Conservation (phyloP, 352 stramenopile species). For the Aphanomyces euteiches region DNA sequence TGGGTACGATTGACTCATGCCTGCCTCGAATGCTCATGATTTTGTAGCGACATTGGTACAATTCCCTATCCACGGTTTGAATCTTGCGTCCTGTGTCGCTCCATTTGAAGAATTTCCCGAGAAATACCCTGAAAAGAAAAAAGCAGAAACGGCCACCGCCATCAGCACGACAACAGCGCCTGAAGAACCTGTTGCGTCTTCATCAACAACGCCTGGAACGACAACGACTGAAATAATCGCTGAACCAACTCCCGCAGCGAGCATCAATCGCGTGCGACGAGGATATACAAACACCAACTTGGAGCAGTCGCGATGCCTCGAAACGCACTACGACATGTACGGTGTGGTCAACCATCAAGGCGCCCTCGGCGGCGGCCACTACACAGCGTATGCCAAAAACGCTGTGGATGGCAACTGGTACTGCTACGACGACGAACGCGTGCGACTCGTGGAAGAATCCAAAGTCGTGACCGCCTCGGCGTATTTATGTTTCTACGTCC, state of each 20-base stretch:
- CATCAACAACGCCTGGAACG: not conserved
- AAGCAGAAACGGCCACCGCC: not conserved
- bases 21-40: not conserved
- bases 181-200: no score
- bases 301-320: constrained; percentile 77
- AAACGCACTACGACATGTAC: constrained; percentile 87
- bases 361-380: constrained; percentile 79
- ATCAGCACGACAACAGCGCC: no score
- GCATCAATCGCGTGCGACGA: constrained; percentile 34
- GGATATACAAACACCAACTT: constrained; percentile 88
- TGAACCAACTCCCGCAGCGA: not conserved
- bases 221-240: not conserved
- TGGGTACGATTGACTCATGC: constrained; percentile 58
- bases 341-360: constrained; percentile 87
- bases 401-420: constrained; percentile 88
- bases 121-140: constrained; percentile 53
- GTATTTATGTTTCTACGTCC: constrained; percentile 91
- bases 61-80: constrained; percentile 94
- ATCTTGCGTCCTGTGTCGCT: constrained; percentile 89
- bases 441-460: constrained; percentile 79
- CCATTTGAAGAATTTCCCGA: constrained; percentile 74
- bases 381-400: constrained; percentile 87
- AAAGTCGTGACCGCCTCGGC: constrained; percentile 81
- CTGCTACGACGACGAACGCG: constrained; percentile 86
- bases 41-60: constrained; percentile 86